Evolutionary conservation across 1,284 basidiomycete genomes (phyloP).

Genomic region (Apiotrichum siamense): DNA sequence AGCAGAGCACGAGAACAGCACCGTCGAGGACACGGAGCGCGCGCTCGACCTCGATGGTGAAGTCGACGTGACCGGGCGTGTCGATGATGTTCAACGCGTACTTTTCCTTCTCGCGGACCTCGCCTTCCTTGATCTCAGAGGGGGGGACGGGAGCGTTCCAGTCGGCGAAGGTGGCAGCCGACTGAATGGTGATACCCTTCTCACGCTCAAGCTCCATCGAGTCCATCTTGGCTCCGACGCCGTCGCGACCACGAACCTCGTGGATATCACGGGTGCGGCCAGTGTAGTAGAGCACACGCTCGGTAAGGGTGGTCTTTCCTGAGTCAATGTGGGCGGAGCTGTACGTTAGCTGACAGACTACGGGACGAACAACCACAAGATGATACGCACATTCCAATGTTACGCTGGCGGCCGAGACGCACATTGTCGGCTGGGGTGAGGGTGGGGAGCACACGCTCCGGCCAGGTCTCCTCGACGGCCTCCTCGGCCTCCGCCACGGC

Average conservation of each 20-base stretch:
- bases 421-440: slow-evolving; percentile 35
- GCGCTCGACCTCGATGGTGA: slow-evolving; percentile 98
- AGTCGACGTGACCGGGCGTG: slow-evolving; percentile 98
- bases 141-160: slow-evolving; percentile 65
- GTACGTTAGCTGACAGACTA: neutral
- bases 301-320: slow-evolving; percentile 98
- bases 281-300: slow-evolving; percentile 89
- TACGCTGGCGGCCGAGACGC: slow-evolving; percentile 43
- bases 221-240: slow-evolving; percentile 99
- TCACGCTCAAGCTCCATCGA: slow-evolving; percentile 98
- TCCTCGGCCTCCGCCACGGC: slow-evolving; percentile 22
- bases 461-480: slow-evolving; percentile 28
- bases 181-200: slow-evolving; percentile 99
- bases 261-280: slow-evolving; percentile 94
- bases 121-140: slow-evolving; percentile 43
- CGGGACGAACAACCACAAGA: neutral
- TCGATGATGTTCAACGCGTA: slow-evolving; percentile 98
- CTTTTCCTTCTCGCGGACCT: slow-evolving; percentile 57
- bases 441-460: slow-evolving; percentile 37
- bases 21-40: slow-evolving; percentile 95
- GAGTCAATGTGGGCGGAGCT: slow-evolving; percentile 89
- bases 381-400: slow-evolving; percentile 46
- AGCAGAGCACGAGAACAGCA: slow-evolving; percentile 92
- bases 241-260: slow-evolving; percentile 92
- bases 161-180: slow-evolving; percentile 95